phyloP scores from a whole-genome alignment of 179 eudicot species.

The Patellifolia procumbens region DNA sequence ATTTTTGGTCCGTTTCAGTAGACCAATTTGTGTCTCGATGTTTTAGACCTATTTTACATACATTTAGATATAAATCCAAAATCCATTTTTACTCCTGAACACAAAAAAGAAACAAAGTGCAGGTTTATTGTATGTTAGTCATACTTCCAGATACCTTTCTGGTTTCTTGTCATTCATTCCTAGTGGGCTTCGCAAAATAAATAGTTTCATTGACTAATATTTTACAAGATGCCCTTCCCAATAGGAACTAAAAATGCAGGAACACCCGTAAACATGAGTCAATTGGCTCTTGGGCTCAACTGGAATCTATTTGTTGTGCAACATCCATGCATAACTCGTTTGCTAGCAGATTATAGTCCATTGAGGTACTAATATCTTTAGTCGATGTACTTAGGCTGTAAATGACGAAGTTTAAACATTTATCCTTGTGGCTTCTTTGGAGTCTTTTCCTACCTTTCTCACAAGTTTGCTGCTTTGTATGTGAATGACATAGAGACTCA shows the following conservation, averaged over 20 bases:
- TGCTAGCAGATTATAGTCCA: not conserved
- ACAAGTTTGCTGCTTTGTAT: constrained; percentile 3
- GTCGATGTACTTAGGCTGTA: not conserved
- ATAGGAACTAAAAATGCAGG: too few species aligned
- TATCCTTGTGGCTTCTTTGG: not conserved
- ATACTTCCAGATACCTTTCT: too few species aligned
- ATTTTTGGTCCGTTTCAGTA: not conserved
- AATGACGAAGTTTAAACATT: not conserved
- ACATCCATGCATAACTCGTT: not conserved
- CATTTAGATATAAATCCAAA: not conserved
- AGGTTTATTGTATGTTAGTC: not conserved
- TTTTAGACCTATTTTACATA: not conserved
- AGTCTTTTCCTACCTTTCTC: not conserved
- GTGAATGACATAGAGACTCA: constrained; percentile 12
- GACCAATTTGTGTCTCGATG: not conserved
- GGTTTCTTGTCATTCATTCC: too few species aligned
- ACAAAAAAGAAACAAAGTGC: not conserved
- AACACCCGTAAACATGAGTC: too few species aligned
- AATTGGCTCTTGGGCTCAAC: not conserved
- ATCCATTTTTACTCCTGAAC: not conserved
- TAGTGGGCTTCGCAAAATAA: not conserved
- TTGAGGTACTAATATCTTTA: not conserved
- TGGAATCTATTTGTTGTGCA: not conserved
- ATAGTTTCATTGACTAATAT: not conserved
- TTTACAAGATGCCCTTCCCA: not conserved